Evolutionary conservation across 331 rosid genomes (phyloP), one percentile per base, ranked within the genome.

Genomic region (Erythrophleum ivorense): DNA sequence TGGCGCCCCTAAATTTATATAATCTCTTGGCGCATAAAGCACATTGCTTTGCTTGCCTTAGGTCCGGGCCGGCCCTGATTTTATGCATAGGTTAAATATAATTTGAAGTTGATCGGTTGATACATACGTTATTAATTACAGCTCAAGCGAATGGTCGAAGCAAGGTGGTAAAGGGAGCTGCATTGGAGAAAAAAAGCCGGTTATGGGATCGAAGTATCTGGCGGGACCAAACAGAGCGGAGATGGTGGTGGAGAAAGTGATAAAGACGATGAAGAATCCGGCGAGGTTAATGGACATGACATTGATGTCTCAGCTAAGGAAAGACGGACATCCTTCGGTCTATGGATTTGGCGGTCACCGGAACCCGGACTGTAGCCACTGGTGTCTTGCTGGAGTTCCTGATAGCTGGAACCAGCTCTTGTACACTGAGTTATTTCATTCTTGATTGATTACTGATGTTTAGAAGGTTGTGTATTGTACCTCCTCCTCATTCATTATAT

Each of bases 351-450:
- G 90, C 11, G 90, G 94, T 34, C 90, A 73, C 68, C 69, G 33
- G 5, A 85, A 41, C 82, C 73, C 80, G 87, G 97, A 92, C 81
- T 90, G 97, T 75, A 90, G 87, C 77, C 97, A 92, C 2, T 92
- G 97, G 94, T 90, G 97, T 50, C 87, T 90, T 2, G 83, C 94
- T 33, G 97, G 97, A 50, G 87, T 91, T 80, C 92, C 92, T 33
- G 97, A 91, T 53, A 87, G 90, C 63, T 90, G 92, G 97, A 92
- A 88, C 71, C 9, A 80, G 43, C 88, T 92, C 73, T 50, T 90
- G 0, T 83, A 87, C 76, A 88, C 94, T 43, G 36, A n/a, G n/a
- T n/a, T n/a, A 83, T 68, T 85, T 91, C 18, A 6, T 76, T 48
- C 85, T 82, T 58, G 74, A 33, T 36, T 71, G 59, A 78, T n/a